phyloP scores from a whole-genome alignment of 257 asterid genomes.

The Voacanga thouarsii region DNA sequence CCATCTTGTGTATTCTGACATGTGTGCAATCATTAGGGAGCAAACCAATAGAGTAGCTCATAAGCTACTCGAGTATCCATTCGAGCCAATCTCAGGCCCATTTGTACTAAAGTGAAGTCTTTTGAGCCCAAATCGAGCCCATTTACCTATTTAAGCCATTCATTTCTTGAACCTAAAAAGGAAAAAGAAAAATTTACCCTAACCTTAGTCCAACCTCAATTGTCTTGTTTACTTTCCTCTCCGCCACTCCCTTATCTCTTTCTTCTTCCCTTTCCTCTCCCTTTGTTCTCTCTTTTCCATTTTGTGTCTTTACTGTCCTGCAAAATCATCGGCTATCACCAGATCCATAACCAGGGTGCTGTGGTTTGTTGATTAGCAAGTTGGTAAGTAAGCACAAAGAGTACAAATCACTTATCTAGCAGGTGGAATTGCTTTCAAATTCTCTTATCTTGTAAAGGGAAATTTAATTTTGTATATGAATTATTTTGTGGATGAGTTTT shows the following conservation, averaged over 20 bases:
- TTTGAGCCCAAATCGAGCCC: no score
- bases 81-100: background rate
- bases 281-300: background rate
- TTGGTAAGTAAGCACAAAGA: background rate
- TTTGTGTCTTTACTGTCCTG: background rate
- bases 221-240: background rate
- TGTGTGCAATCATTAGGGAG: background rate
- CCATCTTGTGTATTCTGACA: background rate
- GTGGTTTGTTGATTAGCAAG: background rate
- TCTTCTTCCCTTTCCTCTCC: background rate
- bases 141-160: background rate
- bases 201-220: background rate
- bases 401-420: background rate
- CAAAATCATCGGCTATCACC: background rate
- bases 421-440: background rate
- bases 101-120: background rate
- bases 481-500: background rate
- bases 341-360: background rate
- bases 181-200: background rate
- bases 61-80: background rate
- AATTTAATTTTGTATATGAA: background rate
- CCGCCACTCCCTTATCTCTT: background rate
- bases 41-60: background rate
- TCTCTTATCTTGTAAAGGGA: background rate
- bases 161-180: background rate